A percentile compares a stretch with the other conserved stretches of the same genome.
These are phyloP conservation scores for Fusarium incarnatum DNA, from an alignment of 2,329 filamentous ascomycete species.

Conservation along the genomic window DNA sequence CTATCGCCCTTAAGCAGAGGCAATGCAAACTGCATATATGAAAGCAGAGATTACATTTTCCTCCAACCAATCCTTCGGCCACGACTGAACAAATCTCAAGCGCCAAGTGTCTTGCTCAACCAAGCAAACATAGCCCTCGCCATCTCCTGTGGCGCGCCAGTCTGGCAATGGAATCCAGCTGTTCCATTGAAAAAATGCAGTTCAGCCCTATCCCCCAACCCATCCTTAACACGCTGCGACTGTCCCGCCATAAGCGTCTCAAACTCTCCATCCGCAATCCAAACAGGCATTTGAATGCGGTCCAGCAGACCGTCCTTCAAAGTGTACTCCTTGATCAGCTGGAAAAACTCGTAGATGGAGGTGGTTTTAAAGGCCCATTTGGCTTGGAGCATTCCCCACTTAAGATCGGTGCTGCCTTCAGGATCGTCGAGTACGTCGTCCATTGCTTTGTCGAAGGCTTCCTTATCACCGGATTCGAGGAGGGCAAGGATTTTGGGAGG, in stretches of 20 bases:
- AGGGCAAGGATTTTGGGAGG: slow-evolving; percentile 8
- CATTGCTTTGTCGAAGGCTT: slow-evolving; percentile 32
- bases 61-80: neutral
- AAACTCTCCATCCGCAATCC: slow-evolving; percentile 35
- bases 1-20: neutral
- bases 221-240: slow-evolving; percentile 1
- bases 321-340: slow-evolving; percentile 24
- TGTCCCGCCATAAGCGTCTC: slow-evolving; percentile 32
- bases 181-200: slow-evolving; percentile 24
- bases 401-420: slow-evolving; percentile 22
- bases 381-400: slow-evolving; percentile 50
- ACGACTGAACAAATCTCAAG: neutral
- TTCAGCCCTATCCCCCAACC: slow-evolving; percentile 6
- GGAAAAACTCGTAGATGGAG: slow-evolving; percentile 47
- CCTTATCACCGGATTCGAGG: slow-evolving; percentile 22
- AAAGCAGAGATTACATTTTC: fast-evolving
- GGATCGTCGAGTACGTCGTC: slow-evolving; percentile 7
- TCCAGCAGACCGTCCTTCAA: slow-evolving; percentile 16
- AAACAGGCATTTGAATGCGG: slow-evolving; percentile 43
- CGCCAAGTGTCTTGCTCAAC: slow-evolving; percentile 5
- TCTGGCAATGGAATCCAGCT: slow-evolving; percentile 25
- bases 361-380: slow-evolving; percentile 50
- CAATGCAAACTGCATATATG: neutral
- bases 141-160: slow-evolving; percentile 16
- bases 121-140: slow-evolving; percentile 14